A percentile compares a stretch with the other conserved stretches of the same genome.
Evolutionary conservation across 768 basidiomycete species (phyloP).

Genomic region (Holtermannia corniformis): DNA sequence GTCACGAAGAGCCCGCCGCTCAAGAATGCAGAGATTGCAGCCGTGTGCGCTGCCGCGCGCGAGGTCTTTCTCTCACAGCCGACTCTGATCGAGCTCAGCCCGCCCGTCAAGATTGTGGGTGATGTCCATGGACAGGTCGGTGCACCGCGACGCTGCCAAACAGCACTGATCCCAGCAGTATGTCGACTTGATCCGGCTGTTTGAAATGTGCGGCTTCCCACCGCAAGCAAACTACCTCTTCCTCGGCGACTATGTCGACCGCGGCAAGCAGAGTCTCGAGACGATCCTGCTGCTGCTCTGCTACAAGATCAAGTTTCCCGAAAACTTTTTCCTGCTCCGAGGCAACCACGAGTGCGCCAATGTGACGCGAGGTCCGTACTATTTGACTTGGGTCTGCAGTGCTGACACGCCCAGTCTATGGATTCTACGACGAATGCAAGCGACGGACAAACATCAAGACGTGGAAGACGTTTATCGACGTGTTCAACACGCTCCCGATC

Average conservation of each 20-base stretch:
- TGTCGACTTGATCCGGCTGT: constrained; percentile 92
- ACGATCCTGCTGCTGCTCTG: constrained; percentile 92
- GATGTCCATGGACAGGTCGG: constrained; percentile 86
- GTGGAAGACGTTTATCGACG: constrained; percentile 99
- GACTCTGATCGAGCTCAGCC: constrained; percentile 90
- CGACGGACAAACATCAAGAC: constrained; percentile 98
- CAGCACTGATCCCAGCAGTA: constrained; percentile 45
- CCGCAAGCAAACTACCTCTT: constrained; percentile 96
- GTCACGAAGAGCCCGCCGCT: constrained; percentile 81
- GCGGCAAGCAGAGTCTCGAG: constrained; percentile 96
- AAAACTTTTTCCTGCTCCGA: constrained; percentile 95
- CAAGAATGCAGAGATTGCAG: constrained; percentile 91
- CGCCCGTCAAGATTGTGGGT: constrained; percentile 98
- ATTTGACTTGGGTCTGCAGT: background rate
- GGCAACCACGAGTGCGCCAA: constrained; percentile 99
- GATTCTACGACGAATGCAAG: constrained; percentile 99
- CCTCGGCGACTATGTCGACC: constrained; percentile 96
- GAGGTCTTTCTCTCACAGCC: constrained; percentile 95
- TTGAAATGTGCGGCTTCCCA: constrained; percentile 99
- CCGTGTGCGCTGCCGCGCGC: constrained; percentile 87
- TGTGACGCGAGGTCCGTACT: constrained; percentile 76
- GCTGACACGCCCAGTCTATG: constrained; percentile 66
- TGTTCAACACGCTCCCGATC: constrained; percentile 98
- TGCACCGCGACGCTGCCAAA: constrained; percentile 1
- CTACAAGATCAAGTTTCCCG: constrained; percentile 99